Evolutionary conservation across 345 rosid species (phyloP).

Genomic region (Citrus medica): DNA sequence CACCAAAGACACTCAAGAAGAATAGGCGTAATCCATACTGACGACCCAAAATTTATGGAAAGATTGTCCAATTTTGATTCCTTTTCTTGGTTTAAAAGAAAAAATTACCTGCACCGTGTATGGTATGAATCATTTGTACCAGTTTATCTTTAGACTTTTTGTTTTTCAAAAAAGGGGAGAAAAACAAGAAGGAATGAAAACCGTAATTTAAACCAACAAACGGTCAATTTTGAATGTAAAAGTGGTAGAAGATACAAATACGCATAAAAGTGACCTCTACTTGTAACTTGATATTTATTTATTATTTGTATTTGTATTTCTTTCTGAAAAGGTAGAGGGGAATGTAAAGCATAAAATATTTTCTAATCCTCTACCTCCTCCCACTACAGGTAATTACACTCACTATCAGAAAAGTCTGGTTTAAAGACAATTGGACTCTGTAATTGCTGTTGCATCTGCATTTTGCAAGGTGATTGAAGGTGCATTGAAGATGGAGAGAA

Average conservation of each 20-base stretch:
- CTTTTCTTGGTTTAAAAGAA: not conserved
- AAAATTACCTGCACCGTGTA: not conserved
- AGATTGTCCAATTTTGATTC: not conserved
- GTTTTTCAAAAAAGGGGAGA: not conserved
- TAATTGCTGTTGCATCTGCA: not conserved
- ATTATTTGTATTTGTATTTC: too few species aligned
- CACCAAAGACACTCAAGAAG: slow-evolving; percentile 40
- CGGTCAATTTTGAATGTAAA: not conserved
- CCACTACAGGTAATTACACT: too few species aligned
- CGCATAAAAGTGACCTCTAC: too few species aligned
- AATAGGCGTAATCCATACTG: slow-evolving; percentile 62
- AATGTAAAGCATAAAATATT: too few species aligned
- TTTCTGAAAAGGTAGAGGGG: too few species aligned
- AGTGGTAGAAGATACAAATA: too few species aligned
- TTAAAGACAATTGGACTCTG: not conserved
- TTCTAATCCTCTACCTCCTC: too few species aligned
- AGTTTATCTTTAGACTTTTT: not conserved
- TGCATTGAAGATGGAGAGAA: not conserved
- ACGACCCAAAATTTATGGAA: not conserved
- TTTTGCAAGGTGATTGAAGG: not conserved
- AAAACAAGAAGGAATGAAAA: not conserved
- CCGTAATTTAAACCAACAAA: too few species aligned
- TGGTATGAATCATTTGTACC: not conserved
- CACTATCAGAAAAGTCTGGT: not conserved
- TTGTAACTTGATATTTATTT: too few species aligned